phyloP scores from a whole-genome alignment of 306 rosid genomes.

The Pterocarpus santalinus region DNA sequence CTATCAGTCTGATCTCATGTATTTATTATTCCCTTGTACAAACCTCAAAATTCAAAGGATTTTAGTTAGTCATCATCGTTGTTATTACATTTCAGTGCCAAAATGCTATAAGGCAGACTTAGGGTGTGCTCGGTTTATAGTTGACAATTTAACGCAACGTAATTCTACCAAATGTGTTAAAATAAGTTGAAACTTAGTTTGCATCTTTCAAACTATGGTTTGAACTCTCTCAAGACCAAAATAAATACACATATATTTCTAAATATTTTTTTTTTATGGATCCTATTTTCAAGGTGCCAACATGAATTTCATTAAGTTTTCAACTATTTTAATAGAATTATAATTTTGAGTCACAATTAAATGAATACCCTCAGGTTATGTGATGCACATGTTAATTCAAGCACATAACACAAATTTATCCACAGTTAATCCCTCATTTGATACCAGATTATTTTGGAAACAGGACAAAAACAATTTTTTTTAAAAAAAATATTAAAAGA shows the following conservation, averaged over 20 bases:
- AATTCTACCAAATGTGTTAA: too few species aligned
- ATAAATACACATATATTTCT: too few species aligned
- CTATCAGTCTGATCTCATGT: slow-evolving; percentile 7
- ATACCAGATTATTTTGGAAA: background rate
- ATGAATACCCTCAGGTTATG: background rate
- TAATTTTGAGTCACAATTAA: background rate
- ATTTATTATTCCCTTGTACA: slow-evolving; percentile 35
- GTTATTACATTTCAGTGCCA: slow-evolving; percentile 10
- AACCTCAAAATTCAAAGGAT: slow-evolving; percentile 25
- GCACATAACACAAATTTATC: background rate
- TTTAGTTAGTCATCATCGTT: background rate
- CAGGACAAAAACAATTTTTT: background rate
- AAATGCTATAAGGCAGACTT: background rate
- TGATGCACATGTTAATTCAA: background rate
- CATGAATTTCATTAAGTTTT: background rate
- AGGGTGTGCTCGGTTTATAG: too few species aligned
- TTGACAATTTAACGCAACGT: too few species aligned
- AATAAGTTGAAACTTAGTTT: too few species aligned
- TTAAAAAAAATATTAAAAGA: background rate
- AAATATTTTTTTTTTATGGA: too few species aligned
- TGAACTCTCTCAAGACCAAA: too few species aligned
- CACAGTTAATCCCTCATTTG: background rate
- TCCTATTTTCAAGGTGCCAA: background rate
- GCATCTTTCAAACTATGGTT: too few species aligned
- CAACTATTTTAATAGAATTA: background rate